Base-by-base conservation (phyloP, 768 basidiomycete genomes). In the Lactarius evosmus region DNA sequence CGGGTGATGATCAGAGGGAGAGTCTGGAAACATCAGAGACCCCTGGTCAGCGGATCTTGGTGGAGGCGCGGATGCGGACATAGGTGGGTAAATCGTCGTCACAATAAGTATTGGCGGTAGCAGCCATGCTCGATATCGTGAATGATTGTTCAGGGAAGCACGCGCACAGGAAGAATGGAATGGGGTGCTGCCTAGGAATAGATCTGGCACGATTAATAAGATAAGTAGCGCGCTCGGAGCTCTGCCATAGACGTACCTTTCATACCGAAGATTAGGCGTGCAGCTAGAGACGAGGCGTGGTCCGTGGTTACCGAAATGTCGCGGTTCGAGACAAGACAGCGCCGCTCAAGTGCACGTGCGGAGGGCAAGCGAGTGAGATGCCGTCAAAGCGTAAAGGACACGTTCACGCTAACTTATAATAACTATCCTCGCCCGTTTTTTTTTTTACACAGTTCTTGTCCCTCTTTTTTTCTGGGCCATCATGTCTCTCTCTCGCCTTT, bases 351-450 rank as follows among this genome's bases (percentile, higher is more conserved):
- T 58, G 62, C 51, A 38, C 36, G 7, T 34, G 12, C 11, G 19
- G 22, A 14, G 25, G 22, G 17, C 32, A 56, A 56, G 40, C 50
- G 30, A 38, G 8, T 17, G n/a, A 4, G 49, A 44, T 32, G 56
- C 56, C 56, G 44, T 58, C 58, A 58, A 58, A 12, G n/a, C 9
- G 44, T 17, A 5, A 22, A 36, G 34, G 61, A 57, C 61, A 62
- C 61, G 61, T 62, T 29, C n/a, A 12, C 63, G 33, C 55, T 51
- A 55, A 49, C 27, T 41, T 60, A 51, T 60, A n/a, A 56, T 50
- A 52, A 49, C 19, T n/a, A 56, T 61, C 54, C 59, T 34, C 53
- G 19, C 55, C 54, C 52, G n/a, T 32, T 29, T 22, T 46, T 8
- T 32, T 19, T 9, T 53, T 53, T 51, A 30, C 22, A 11, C 16